Percentiles rank a stretch among this genome's conserved stretches.
Evolutionary conservation across 192 early-diverging fungal genomes (phyloP).

Genomic region (Coemansia sp.): DNA sequence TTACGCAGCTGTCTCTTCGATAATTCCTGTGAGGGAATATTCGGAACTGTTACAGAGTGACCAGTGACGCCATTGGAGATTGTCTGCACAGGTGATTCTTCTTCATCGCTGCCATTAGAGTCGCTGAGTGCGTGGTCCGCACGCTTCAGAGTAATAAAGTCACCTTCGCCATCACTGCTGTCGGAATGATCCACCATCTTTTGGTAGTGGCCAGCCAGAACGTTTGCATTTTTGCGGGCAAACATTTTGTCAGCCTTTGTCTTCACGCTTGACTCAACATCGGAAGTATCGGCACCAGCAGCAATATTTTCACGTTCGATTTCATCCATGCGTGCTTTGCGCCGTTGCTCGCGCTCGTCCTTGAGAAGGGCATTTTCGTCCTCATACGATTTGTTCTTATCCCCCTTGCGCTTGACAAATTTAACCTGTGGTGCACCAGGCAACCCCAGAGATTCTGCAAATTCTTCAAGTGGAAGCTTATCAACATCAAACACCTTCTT

Average conservation of each 20-base stretch:
- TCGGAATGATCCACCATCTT: constrained; percentile 71
- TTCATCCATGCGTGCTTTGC: constrained; percentile 17
- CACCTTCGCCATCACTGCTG: constrained; percentile 64
- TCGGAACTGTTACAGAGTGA: constrained; percentile 40
- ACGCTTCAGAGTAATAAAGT: constrained; percentile 83
- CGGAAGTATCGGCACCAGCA: constrained; percentile 16
- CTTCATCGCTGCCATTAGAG: constrained; percentile 51
- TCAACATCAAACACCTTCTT: constrained; percentile 89
- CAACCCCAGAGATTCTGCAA: constrained; percentile 86
- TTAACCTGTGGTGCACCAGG: constrained; percentile 94
- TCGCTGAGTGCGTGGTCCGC: constrained; percentile 73
- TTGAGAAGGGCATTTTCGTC: constrained; percentile 47
- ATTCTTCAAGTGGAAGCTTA: constrained; percentile 81
- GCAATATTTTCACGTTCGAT: constrained; percentile 34
- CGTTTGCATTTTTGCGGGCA: constrained; percentile 83
- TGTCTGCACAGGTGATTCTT: constrained; percentile 52
- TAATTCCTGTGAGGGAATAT: constrained; percentile 45
- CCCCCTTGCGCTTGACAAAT: constrained; percentile 67
- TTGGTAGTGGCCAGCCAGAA: constrained; percentile 89
- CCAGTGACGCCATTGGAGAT: constrained; percentile 39
- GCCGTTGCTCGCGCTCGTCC: constrained; percentile 34
- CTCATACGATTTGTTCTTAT: constrained; percentile 73
- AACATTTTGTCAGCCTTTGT: constrained; percentile 95
- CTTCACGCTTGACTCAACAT: constrained; percentile 33
- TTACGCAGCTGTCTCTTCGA: constrained; percentile 54